A percentile compares a stretch with the other conserved stretches of the same genome.
Evolutionary conservation across 305 asterid species (phyloP).

Genomic region (Fraxinus latifolia): DNA sequence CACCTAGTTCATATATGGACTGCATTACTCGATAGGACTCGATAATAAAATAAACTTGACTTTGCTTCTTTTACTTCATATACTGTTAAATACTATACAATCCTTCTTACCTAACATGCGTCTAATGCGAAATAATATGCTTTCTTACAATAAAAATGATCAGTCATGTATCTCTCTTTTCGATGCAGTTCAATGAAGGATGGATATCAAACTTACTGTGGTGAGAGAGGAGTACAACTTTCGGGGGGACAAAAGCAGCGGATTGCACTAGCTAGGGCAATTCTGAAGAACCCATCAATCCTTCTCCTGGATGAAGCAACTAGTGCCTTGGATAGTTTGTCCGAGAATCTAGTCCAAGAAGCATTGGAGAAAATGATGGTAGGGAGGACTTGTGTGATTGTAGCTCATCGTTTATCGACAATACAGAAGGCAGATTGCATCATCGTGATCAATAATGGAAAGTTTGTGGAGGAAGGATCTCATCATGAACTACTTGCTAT

Average conservation of each 20-base stretch:
- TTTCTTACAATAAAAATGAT: neutral
- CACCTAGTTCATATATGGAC: neutral
- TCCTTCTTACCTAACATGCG: neutral
- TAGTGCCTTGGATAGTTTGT: conserved; percentile 65
- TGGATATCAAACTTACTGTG: conserved; percentile 72
- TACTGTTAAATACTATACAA: neutral
- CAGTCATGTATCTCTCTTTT: neutral
- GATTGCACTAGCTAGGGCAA: conserved; percentile 69
- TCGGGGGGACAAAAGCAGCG: conserved; percentile 85
- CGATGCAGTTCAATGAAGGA: conserved; percentile 57
- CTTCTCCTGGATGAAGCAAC: conserved; percentile 82
- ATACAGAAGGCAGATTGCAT: conserved; percentile 66
- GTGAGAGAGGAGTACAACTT: conserved; percentile 75
- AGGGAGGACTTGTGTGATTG: conserved; percentile 56
- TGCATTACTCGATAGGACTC: neutral
- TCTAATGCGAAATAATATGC: neutral
- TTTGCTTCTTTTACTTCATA: neutral
- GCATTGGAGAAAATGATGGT: conserved; percentile 69
- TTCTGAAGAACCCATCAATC: conserved; percentile 67
- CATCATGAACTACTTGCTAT: conserved; percentile 47
- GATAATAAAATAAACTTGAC: neutral
- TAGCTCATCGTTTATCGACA: conserved; percentile 71
- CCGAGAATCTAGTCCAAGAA: conserved; percentile 63
- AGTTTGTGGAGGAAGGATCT: conserved; percentile 69
- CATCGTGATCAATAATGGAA: conserved; percentile 64